phyloP scores from a whole-genome alignment of 352 stramenopile genomes.

The Globisporangium nagaii region DNA sequence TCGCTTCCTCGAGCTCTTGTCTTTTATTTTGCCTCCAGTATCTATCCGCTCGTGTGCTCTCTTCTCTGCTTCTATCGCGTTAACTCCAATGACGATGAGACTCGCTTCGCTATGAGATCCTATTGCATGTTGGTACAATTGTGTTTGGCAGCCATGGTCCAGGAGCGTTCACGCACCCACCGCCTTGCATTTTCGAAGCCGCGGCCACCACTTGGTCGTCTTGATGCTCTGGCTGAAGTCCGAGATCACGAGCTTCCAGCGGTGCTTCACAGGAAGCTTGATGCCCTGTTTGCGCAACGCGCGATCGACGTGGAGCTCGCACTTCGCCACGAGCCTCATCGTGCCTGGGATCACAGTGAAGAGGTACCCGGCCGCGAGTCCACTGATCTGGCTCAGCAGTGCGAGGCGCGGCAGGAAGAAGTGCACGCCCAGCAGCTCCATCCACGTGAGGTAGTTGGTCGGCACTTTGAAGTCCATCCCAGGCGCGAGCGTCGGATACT shows the following conservation, averaged over 20 bases:
- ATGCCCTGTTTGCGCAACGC: constrained; percentile 8
- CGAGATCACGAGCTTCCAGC: constrained; percentile 8
- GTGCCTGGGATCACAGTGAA: constrained; percentile 8
- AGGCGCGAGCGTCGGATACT: constrained; percentile 19
- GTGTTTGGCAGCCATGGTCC: neutral
- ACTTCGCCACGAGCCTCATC: constrained; percentile 4
- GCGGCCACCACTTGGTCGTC: constrained; percentile 6
- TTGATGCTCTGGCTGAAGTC: constrained; percentile 3
- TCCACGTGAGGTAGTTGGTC: constrained; percentile 42
- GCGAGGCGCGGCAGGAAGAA: constrained; percentile 36
- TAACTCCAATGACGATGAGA: neutral
- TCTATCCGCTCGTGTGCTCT: neutral
- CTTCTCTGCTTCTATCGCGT: neutral
- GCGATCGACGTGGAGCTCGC: neutral
- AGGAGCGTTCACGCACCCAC: neutral
- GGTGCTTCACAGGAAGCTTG: constrained; percentile 10
- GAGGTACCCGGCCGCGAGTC: constrained; percentile 33
- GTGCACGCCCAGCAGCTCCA: constrained; percentile 47
- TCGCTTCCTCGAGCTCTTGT: neutral
- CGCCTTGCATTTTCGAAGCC: constrained; percentile 1
- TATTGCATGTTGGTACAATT: neutral
- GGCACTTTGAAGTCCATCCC: constrained; percentile 19
- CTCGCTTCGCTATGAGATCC: neutral
- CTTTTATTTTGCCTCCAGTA: neutral
- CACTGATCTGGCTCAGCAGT: constrained; percentile 47